Conservation (phyloP, 257 asterid species). For the Orobanche coerulescens region DNA sequence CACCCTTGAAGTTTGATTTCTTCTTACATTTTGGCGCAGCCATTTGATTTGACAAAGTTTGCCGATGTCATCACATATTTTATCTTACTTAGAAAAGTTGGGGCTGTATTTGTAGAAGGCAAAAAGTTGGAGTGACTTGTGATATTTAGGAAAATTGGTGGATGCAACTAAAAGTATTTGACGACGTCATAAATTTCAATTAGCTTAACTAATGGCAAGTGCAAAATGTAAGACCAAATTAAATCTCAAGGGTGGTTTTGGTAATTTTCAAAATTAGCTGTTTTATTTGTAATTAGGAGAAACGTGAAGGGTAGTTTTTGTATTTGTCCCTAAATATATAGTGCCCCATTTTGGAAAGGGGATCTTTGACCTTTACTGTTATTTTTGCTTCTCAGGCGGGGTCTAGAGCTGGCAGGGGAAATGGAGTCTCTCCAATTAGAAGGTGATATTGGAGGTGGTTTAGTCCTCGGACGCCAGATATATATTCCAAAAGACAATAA, state of each 20-base stretch:
- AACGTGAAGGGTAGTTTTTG: too few relatives aligned
- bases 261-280: too few relatives aligned
- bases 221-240: too few relatives aligned
- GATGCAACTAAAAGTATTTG: background rate
- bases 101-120: too few relatives aligned
- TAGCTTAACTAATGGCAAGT: too few relatives aligned
- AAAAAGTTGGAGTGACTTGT: background rate
- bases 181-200: background rate
- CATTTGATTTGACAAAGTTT: too few relatives aligned
- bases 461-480: slow-evolving; percentile 53
- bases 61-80: background rate
- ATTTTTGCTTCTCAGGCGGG: slow-evolving; percentile 39
- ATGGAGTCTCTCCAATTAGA: slow-evolving; percentile 64
- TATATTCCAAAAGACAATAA: slow-evolving; percentile 52
- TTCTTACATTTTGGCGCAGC: too few relatives aligned
- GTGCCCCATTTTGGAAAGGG: background rate
- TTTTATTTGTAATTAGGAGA: too few relatives aligned
- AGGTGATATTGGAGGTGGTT: slow-evolving; percentile 92
- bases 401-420: slow-evolving; percentile 79
- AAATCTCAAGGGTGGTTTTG: too few relatives aligned
- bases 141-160: background rate
- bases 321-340: background rate
- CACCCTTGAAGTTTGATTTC: too few relatives aligned
- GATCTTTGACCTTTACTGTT: background rate
- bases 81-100: background rate